Evolutionary conservation across 805 yeast species (phyloP).

Genomic region (Cyberlindnera bimundalis): DNA sequence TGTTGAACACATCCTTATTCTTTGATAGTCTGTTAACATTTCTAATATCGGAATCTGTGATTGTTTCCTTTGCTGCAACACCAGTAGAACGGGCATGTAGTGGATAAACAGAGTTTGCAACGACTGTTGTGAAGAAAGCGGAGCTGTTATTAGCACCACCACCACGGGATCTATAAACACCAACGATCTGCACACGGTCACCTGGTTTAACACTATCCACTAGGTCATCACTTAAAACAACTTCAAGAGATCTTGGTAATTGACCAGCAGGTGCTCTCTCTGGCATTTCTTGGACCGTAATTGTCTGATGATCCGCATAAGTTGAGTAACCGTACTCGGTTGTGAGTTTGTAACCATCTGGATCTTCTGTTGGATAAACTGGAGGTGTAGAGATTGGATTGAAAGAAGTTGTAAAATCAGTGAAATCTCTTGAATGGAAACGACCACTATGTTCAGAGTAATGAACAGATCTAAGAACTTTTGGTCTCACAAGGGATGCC

Average conservation of each 20-base stretch:
- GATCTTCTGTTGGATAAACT: conserved; percentile 88
- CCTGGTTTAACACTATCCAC: conserved; percentile 95
- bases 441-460: conserved; percentile 81
- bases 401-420: conserved; percentile 89
- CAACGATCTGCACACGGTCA: conserved; percentile 90
- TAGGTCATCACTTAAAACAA: conserved; percentile 89
- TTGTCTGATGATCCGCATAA: conserved; percentile 89
- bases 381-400: conserved; percentile 81
- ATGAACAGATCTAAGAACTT: conserved; percentile 86
- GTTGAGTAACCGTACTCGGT: conserved; percentile 94
- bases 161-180: conserved; percentile 90
- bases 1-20: conserved; percentile 67
- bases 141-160: conserved; percentile 54
- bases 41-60: conserved; percentile 80
- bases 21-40: conserved; percentile 78
- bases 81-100: conserved; percentile 85
- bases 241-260: conserved; percentile 88
- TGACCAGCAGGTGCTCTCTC: conserved; percentile 98
- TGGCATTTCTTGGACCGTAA: conserved; percentile 96
- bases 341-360: conserved; percentile 80
- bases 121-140: conserved; percentile 74
- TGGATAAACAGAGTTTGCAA: conserved; percentile 88
- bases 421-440: conserved; percentile 87
- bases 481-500: conserved; percentile 91
- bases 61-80: conserved; percentile 62